Evolutionary conservation across 371 early-diverging fungal species (phyloP).

Genomic region (Neoconidiobolus thromboides): DNA sequence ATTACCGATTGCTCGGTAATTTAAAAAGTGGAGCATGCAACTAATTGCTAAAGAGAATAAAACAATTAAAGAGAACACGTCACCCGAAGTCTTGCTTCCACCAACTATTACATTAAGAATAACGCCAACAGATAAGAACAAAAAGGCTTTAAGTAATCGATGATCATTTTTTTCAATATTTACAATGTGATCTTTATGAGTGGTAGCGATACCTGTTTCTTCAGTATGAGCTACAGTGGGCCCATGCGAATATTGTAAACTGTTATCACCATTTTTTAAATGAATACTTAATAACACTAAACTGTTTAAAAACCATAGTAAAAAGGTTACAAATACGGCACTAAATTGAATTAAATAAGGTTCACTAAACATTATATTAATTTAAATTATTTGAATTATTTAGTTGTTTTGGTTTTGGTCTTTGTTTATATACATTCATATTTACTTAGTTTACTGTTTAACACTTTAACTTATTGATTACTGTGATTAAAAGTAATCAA

Average conservation of each 20-base stretch:
- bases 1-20: neutral
- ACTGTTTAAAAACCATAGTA: neutral
- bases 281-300: neutral
- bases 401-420: no score
- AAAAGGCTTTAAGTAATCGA: neutral
- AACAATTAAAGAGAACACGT: neutral
- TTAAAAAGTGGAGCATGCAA: neutral
- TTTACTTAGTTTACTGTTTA: no score
- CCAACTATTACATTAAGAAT: neutral
- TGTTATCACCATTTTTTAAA: no score
- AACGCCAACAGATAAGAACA: slow-evolving; percentile 3
- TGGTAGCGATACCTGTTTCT: neutral
- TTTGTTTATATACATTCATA: no score
- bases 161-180: neutral
- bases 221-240: neutral
- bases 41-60: neutral
- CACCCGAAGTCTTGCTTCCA: neutral
- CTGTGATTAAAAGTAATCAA: no score
- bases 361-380: neutral
- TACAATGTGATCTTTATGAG: neutral
- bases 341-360: slow-evolving; percentile 3
- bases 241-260: no score
- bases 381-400: no score
- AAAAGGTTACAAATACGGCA: neutral
- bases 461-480: no score